Evolutionary conservation across 441 rosid species (phyloP).

Genomic region (Gossypium schwendimanii): DNA sequence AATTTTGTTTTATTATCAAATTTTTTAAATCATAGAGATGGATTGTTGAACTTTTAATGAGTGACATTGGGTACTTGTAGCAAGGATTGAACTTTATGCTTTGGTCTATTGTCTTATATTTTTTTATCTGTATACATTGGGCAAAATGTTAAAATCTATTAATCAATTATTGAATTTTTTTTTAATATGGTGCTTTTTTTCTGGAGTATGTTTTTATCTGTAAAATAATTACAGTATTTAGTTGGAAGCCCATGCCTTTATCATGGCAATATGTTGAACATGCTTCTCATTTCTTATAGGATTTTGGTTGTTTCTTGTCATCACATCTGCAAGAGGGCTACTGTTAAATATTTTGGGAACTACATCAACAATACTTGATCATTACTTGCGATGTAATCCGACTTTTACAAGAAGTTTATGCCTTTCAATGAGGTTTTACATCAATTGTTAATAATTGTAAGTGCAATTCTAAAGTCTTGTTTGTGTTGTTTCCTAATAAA

Average conservation of each 20-base stretch:
- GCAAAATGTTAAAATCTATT: neutral
- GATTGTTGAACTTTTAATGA: neutral
- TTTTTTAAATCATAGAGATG: neutral
- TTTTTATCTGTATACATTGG: neutral
- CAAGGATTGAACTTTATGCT: neutral
- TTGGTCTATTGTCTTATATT: neutral
- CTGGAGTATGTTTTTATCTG: slow-evolving; percentile 54
- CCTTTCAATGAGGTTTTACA: slow-evolving; percentile 70
- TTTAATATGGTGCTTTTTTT: slow-evolving; percentile 16
- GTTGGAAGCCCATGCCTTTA: neutral
- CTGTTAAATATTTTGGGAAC: slow-evolving; percentile 79
- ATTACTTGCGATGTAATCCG: slow-evolving; percentile 45
- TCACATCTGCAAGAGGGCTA: slow-evolving; percentile 30
- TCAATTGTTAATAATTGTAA: slow-evolving; percentile 78
- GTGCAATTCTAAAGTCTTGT: slow-evolving; percentile 13
- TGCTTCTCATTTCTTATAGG: neutral
- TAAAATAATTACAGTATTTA: neutral
- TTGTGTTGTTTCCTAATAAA: neutral
- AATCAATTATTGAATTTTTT: neutral
- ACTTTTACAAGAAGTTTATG: too few species aligned
- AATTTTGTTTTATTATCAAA: neutral
- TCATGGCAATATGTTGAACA: neutral
- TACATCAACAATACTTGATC: slow-evolving; percentile 74
- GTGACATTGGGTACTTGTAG: neutral
- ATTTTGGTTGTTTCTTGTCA: neutral